Percentiles rank a stretch among this genome's conserved stretches.
Conservation (phyloP, 768 basidiomycete genomes). For the Tremella yokohamensis region DNA sequence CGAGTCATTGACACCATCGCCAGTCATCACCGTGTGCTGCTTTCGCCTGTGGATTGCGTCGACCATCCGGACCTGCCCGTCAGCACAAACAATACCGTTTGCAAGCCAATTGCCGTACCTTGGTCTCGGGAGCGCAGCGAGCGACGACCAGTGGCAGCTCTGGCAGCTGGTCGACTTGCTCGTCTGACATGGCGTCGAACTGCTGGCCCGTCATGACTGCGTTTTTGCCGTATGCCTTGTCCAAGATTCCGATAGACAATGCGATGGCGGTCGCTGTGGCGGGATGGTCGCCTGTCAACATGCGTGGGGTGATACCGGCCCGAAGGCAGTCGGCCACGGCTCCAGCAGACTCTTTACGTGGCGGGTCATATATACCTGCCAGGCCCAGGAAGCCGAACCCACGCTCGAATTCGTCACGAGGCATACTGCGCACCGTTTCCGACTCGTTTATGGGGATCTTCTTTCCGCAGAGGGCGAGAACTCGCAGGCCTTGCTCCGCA, state of each 20-base stretch:
- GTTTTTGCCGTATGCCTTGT: conserved; percentile 34
- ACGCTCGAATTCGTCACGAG: conserved; percentile 56
- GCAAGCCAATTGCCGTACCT: conserved; percentile 20
- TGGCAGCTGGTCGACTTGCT: conserved; percentile 57
- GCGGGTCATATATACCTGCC: conserved; percentile 60
- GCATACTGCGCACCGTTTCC: conserved; percentile 42
- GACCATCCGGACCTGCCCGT: conserved; percentile 55
- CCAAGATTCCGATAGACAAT: conserved; percentile 56
- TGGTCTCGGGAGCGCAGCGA: conserved; percentile 57
- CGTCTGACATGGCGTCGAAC: conserved; percentile 59
- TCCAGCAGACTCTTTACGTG: conserved; percentile 58
- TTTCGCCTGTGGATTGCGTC: conserved; percentile 61
- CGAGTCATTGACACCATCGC: conserved; percentile 62
- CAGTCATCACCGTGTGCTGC: conserved; percentile 61
- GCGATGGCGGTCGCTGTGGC: conserved; percentile 60
- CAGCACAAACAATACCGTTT: conserved; percentile 54
- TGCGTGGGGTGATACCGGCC: conserved; percentile 58
- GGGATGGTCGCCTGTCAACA: conserved; percentile 60
- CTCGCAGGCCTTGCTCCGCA: conserved; percentile 53
- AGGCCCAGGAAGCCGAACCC: conserved; percentile 58
- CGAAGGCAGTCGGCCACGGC: conserved; percentile 58
- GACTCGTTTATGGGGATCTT: conserved; percentile 45
- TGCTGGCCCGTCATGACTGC: conserved; percentile 54
- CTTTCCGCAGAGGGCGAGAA: conserved; percentile 52
- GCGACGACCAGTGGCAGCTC: conserved; percentile 61